Evolutionary conservation across 306 rosid species (phyloP).

Genomic region (Nissolia schottii): DNA sequence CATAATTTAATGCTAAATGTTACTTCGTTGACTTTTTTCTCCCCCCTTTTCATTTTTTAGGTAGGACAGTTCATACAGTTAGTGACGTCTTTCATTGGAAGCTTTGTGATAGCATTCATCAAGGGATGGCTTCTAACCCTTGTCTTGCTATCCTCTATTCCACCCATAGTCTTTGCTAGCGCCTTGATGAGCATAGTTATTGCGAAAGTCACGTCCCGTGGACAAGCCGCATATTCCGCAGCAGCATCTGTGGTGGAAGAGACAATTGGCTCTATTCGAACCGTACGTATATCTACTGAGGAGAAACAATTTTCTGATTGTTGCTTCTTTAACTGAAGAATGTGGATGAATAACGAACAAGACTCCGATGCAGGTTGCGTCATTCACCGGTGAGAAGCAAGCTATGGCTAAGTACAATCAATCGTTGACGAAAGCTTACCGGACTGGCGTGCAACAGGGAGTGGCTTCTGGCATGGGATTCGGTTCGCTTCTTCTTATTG

Average conservation of each 20-base stretch:
- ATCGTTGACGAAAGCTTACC: conserved; percentile 45
- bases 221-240: conserved; percentile 51
- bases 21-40: background rate
- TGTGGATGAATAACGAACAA: background rate
- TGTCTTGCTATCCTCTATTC: conserved; percentile 55
- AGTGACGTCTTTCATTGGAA: background rate
- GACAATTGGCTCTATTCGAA: conserved; percentile 55
- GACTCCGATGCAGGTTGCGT: conserved; percentile 45
- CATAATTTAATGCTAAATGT: background rate
- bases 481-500: conserved; percentile 27
- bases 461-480: conserved; percentile 52
- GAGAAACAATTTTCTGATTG: background rate
- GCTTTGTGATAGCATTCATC: background rate
- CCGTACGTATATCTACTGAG: conserved; percentile 29
- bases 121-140: conserved; percentile 46
- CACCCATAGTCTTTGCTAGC: conserved; percentile 46
- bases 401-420: conserved; percentile 49
- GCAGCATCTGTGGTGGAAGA: conserved; percentile 55
- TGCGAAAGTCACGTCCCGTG: conserved; percentile 37
- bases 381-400: conserved; percentile 67
- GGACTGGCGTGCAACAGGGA: conserved; percentile 47
- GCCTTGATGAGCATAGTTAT: conserved; percentile 35
- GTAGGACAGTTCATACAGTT: conserved; percentile 36
- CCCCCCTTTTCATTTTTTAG: conserved; percentile 21
- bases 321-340: background rate